Evolutionary conservation across 768 basidiomycete genomes (phyloP), one percentile per base, ranked within the genome.

Genomic region (Leccinum pellstonianum): DNA sequence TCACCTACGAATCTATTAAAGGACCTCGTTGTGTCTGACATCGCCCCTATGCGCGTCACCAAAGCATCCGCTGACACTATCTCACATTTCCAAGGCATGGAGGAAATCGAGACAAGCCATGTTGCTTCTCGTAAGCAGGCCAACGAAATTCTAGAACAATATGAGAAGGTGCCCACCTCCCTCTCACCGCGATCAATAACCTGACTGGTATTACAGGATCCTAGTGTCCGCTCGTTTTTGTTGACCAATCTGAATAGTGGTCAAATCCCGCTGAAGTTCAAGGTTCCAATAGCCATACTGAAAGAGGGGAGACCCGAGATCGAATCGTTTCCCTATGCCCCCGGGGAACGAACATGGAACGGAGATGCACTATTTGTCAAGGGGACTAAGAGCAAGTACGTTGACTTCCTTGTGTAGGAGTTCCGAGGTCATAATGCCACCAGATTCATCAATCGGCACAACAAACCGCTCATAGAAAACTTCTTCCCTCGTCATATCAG

Each of bases 401-500:
- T 77, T 38, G 21, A 37, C 54, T 4, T 15, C 25, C 19, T 38
- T 54, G 31, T 8, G 1, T 35, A n/a, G 29, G 41, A 17, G 14
- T 29, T 4, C 17, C 27, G 9, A 38, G 15, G 35, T 41, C 35
- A 54, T 67, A 9, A 73, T 38, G 6, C 11, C 12, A 19, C 31
- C 58, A 88, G 89, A 55, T 93, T 88, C 73, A 85, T 95, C 69
- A 94, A 93, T 63, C 74, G 79, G 25, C 78, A 83, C 56, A 93
- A 95, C 67, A 73, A 86, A 7, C 83, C 84, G 0, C 64, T 81
- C 6, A 81, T 87, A 43, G 70, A 82, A 60, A 69, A 78, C 29
- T 92, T 91, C 73, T 97, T 96, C 76, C 93, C 94, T 0, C 75
- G 80, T 38, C 82, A 84, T 78, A 68, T 64, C 10, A 66, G 95